These are phyloP conservation scores for Saccharomycopsis guyanensis DNA, from an alignment of 805 yeast genomes.

Conservation along the genomic window DNA sequence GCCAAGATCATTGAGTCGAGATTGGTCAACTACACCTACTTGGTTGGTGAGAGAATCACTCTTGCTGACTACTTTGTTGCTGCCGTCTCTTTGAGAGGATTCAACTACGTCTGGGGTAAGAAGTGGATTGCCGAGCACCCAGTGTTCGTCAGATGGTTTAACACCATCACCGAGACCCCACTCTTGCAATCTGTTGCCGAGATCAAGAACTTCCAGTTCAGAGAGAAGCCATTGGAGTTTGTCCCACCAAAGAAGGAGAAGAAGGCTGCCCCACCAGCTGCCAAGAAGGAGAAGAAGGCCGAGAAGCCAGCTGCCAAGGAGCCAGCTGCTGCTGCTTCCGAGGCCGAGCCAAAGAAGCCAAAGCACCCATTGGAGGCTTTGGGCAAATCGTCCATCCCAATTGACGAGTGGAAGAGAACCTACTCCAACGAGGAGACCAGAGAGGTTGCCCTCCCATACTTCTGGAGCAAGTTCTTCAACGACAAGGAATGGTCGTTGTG, in stretches of 20 bases:
- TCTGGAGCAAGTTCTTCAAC: constrained; percentile 89
- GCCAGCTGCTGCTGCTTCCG: constrained; percentile 28
- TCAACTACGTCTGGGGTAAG: constrained; percentile 45
- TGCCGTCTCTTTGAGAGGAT: constrained; percentile 43
- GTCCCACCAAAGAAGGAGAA: constrained; percentile 39
- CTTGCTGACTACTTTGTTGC: constrained; percentile 60
- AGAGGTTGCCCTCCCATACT: constrained; percentile 90
- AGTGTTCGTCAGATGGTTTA: constrained; percentile 62
- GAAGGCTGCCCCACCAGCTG: constrained; percentile 38
- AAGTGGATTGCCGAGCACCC: constrained; percentile 63
- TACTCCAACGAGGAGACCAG: constrained; percentile 98
- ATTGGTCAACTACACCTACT: constrained; percentile 53
- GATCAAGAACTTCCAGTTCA: constrained; percentile 46
- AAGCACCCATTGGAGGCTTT: constrained; percentile 87
- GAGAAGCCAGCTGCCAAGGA: constrained; percentile 42
- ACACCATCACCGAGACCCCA: constrained; percentile 32
- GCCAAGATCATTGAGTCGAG: constrained; percentile 45
- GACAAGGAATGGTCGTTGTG: constrained; percentile 90
- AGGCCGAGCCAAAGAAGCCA: constrained; percentile 53
- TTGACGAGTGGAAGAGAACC: constrained; percentile 93
- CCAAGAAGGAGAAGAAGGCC: constrained; percentile 33
- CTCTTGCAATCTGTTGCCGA: constrained; percentile 23
- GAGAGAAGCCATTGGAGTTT: constrained; percentile 54
- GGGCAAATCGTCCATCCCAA: constrained; percentile 58
- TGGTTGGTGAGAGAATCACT: constrained; percentile 61